Percentiles rank a stretch among this genome's conserved stretches.
Evolutionary conservation across 2,329 filamentous ascomycete species (phyloP).

Genomic region (Botrytis fragariae): DNA sequence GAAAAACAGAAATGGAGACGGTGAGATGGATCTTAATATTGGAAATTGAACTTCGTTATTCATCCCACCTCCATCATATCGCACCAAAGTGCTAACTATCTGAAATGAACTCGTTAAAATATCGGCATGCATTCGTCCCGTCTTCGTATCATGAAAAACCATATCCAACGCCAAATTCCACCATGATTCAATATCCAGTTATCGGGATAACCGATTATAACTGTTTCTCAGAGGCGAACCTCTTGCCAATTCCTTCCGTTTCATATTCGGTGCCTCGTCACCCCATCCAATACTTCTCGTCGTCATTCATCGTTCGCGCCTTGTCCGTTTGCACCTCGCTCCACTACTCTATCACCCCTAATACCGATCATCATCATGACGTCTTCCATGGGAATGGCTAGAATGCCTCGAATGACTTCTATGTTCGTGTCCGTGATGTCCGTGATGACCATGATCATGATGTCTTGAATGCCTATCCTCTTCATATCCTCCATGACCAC

Average conservation of each 20-base stretch:
- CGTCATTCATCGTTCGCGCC: not conserved
- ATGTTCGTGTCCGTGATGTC: not conserved
- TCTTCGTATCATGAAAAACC: not conserved
- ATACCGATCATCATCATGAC: conserved; percentile 9
- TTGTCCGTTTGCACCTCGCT: not conserved
- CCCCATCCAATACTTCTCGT: not conserved
- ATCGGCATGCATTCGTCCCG: not conserved
- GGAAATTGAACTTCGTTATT: not conserved
- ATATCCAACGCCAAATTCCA: conserved; percentile 3
- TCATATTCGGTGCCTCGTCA: not conserved
- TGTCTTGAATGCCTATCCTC: conserved; percentile 11
- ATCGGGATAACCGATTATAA: not conserved
- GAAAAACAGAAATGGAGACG: not conserved
- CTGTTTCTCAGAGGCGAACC: not conserved
- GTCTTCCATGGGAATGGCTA: conserved; percentile 4
- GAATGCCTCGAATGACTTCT: conserved; percentile 11
- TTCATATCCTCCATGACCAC: conserved; percentile 1
- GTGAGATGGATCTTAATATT: not conserved
- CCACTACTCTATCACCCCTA: not conserved
- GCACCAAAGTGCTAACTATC: not conserved
- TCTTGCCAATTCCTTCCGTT: not conserved
- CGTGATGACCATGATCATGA: conserved; percentile 7
- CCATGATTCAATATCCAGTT: not conserved
- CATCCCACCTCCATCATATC: not conserved
- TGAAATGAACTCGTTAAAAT: not conserved